A percentile compares a stretch with the other conserved stretches of the same genome.
These are phyloP conservation scores for Lasiodiplodia theobromae DNA, from an alignment of 2,329 filamentous ascomycete species.

Conservation along the genomic window DNA sequence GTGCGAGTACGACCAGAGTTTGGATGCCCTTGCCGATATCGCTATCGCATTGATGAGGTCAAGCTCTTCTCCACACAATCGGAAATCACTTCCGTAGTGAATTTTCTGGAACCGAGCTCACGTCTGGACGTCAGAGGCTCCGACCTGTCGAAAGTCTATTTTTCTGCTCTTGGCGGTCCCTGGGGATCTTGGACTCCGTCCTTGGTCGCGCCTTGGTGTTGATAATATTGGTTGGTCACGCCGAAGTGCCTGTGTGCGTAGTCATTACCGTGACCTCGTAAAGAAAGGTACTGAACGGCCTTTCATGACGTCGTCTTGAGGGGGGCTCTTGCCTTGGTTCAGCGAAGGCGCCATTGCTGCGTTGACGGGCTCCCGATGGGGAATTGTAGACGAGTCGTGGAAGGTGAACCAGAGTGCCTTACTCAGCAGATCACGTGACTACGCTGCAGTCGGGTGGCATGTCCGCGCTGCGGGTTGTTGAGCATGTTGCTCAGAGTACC, in stretches of 20 bases:
- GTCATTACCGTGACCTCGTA: neutral
- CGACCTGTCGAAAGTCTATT: neutral
- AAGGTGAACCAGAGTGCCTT: neutral
- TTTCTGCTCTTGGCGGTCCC: neutral
- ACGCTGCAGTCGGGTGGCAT: too few species aligned
- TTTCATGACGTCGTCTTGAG: too few species aligned
- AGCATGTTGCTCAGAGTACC: too few species aligned
- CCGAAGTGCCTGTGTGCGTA: neutral
- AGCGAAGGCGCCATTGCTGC: neutral
- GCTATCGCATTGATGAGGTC: neutral
- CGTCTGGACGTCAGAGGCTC: neutral
- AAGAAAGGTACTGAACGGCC: neutral
- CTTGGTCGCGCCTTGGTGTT: neutral
- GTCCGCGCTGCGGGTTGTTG: neutral
- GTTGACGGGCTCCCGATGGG: neutral
- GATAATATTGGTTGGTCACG: neutral
- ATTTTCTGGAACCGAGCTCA: neutral
- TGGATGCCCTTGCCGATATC: constrained; percentile 23
- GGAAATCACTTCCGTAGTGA: constrained; percentile 4
- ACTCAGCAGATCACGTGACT: constrained; percentile 12
- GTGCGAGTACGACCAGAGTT: neutral
- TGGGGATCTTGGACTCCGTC: neutral
- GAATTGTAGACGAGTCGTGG: neutral
- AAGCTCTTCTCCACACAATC: constrained; percentile 6
- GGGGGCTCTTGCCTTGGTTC: neutral